A percentile compares a stretch with the other conserved stretches of the same genome.
phyloP scores from a whole-genome alignment of 2,329 filamentous ascomycete genomes.

The Didymella segeticola region DNA sequence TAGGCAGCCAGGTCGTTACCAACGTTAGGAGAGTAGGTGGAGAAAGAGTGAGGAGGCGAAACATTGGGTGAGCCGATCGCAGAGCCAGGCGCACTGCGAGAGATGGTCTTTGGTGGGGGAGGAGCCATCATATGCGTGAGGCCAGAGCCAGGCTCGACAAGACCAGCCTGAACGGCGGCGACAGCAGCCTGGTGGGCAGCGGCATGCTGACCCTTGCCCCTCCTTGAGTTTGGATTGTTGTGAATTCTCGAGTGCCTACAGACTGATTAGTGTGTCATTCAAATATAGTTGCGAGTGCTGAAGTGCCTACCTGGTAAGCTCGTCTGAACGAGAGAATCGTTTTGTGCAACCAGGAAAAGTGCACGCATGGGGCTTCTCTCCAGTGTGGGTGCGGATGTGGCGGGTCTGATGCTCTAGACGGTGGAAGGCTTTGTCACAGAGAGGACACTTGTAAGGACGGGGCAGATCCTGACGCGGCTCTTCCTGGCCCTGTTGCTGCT shows the following conservation, averaged over 20 bases:
- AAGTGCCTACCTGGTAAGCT: slow-evolving; percentile 68
- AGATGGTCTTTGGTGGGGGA: slow-evolving; percentile 74
- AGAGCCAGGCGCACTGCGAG: slow-evolving; percentile 86
- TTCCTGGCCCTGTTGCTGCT: slow-evolving; percentile 45
- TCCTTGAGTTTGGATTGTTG: slow-evolving; percentile 96
- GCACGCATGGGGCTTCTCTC: slow-evolving; percentile 97
- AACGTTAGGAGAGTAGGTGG: slow-evolving; percentile 64
- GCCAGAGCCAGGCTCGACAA: slow-evolving; percentile 59
- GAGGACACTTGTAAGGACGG: slow-evolving; percentile 95
- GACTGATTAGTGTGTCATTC: slow-evolving; percentile 14
- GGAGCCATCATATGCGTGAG: slow-evolving; percentile 77
- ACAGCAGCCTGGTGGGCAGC: slow-evolving; percentile 65
- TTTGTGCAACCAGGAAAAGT: slow-evolving; percentile 95
- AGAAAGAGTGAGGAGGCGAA: slow-evolving; percentile 89
- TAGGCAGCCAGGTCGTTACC: slow-evolving; percentile 66
- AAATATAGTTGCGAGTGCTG: not conserved
- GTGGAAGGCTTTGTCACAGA: slow-evolving; percentile 99
- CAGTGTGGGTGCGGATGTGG: slow-evolving; percentile 96
- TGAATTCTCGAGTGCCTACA: slow-evolving; percentile 91
- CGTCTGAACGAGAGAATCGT: slow-evolving; percentile 94
- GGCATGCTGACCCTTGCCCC: slow-evolving; percentile 82
- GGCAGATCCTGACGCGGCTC: slow-evolving; percentile 83
- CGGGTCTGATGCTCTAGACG: slow-evolving; percentile 91
- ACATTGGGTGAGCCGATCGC: slow-evolving; percentile 92
- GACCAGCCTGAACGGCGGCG: slow-evolving; percentile 57